phyloP scores from a whole-genome alignment of 352 stramenopile genomes.

The Globisporangium ultimum region DNA sequence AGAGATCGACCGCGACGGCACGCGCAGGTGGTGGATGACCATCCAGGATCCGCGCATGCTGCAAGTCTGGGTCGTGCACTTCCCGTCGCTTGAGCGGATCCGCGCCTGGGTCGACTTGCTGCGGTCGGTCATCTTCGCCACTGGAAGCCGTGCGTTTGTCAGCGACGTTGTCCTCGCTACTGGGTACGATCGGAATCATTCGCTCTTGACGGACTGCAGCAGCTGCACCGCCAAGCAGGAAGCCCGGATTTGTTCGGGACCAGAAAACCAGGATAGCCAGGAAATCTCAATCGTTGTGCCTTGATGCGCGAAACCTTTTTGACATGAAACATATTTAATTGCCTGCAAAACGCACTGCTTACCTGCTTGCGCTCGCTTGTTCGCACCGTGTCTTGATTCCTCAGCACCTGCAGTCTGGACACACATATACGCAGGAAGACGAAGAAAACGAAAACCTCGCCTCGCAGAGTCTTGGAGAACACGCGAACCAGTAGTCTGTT shows the following conservation, averaged over 20 bases:
- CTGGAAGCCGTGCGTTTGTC: slow-evolving; percentile 31
- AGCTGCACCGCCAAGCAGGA: background rate
- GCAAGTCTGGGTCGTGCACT: slow-evolving; percentile 70
- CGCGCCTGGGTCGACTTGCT: slow-evolving; percentile 43
- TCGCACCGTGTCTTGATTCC: background rate
- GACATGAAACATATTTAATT: too few species aligned
- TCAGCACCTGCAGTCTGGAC: background rate
- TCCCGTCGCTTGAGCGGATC: slow-evolving; percentile 35
- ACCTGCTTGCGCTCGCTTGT: too few species aligned
- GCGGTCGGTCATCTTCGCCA: slow-evolving; percentile 28
- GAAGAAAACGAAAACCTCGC: background rate
- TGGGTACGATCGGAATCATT: slow-evolving; percentile 2
- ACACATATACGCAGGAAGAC: background rate
- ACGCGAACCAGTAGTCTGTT: slow-evolving; percentile 27
- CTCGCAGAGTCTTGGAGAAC: slow-evolving; percentile 1
- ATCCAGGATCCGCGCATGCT: slow-evolving; percentile 46
- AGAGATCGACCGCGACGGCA: slow-evolving; percentile 25
- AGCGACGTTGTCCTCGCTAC: slow-evolving; percentile 32
- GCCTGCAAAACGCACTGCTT: too few species aligned
- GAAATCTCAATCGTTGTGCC: slow-evolving; percentile 6
- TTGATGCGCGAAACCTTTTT: background rate
- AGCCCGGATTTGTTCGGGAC: background rate
- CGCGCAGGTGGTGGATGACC: slow-evolving; percentile 59
- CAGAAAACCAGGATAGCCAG: background rate
- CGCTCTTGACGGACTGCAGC: slow-evolving; percentile 7